Base-by-base conservation (phyloP, 2,329 filamentous ascomycete genomes). In the Camptophora hylomeconis region DNA sequence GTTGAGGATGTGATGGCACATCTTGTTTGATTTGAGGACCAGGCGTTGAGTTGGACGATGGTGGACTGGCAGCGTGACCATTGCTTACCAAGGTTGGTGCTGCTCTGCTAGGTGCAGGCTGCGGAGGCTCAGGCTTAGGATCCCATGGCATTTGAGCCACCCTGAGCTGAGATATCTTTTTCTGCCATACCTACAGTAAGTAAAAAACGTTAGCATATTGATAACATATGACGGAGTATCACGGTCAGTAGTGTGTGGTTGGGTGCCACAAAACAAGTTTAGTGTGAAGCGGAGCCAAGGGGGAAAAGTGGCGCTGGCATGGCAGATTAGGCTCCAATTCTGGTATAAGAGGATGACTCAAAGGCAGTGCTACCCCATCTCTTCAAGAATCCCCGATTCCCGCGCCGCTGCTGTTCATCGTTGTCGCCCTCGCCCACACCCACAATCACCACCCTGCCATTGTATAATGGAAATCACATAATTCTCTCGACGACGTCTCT, bases 91-190 rank as follows among this genome's bases (percentile, higher is more conserved):
- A 33, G 9, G 38, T 38, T 22, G 32, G 36, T 5, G 38, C 34
- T 45, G 53, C 32, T 45, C 48, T 33, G 51, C 56, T 28, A 46
- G 50, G 41, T 54, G 54, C 32, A 59, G 50, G 31, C 33, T 41
- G 36, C 15, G 43, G 39, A 28, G 71, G 68, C 29, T 80, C 75
- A 27, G 79, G 77, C 50, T 80, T 76, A 23, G 89, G 87, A 51
- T 98, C 89, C 89, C 89, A 98, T 7, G 89, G 87, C 52, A 95
- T 94, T 33, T 72, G 65, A 35, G 89, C 89, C 37, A 95, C 78
- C 42, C 79, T 74, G 41, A 92, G 74, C 44, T 75, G 73, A 1
- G 86, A 80, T 19, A 98, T 68, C 57, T 92, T 94, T 46, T 76
- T 68, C 64, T 95, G 86, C 89, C 89, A 98, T 60, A 77, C 81